Percentiles rank a stretch among this genome's conserved stretches.
phyloP scores from a whole-genome alignment of 805 yeast species.

The Metschnikowia peoriensis region DNA sequence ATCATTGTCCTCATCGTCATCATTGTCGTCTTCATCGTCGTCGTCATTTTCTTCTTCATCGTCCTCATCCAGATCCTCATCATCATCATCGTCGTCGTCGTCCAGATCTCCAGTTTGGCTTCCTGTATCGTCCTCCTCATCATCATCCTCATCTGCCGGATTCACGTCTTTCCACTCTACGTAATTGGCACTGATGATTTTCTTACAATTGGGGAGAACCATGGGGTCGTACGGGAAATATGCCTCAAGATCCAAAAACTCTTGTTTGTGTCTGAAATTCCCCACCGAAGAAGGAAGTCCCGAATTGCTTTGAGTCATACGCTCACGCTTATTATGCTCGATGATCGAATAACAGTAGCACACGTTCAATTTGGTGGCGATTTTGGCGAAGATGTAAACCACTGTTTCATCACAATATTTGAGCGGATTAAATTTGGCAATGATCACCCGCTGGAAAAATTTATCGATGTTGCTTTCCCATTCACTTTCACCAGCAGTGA shows the following conservation, averaged over 20 bases:
- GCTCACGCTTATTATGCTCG: conserved; percentile 80
- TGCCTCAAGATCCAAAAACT: conserved; percentile 86
- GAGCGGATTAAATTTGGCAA: conserved; percentile 89
- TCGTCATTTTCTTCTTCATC: conserved; percentile 16
- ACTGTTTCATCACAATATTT: conserved; percentile 93
- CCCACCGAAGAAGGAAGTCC: conserved; percentile 30
- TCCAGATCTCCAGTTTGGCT: conserved; percentile 30
- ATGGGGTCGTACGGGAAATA: conserved; percentile 96
- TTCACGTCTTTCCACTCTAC: conserved; percentile 71
- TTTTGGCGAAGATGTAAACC: conserved; percentile 87
- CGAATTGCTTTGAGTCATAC: conserved; percentile 47
- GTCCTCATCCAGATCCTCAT: conserved; percentile 17
- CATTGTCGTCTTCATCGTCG: conserved; percentile 10
- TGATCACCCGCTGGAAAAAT: conserved; percentile 80
- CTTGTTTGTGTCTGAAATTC: conserved; percentile 64
- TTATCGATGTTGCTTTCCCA: conserved; percentile 86
- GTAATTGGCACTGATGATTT: conserved; percentile 48
- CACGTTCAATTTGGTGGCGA: conserved; percentile 84
- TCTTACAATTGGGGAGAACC: conserved; percentile 60
- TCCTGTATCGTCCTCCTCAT: conserved; percentile 41
- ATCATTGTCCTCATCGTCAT: conserved; percentile 23
- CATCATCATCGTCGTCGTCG: conserved; percentile 19
- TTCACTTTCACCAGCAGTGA: conserved; percentile 26
- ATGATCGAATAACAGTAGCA: conserved; percentile 93
- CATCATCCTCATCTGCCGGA: conserved; percentile 59